A percentile compares a stretch with the other conserved stretches of the same genome.
Evolutionary conservation across 257 asterid genomes (phyloP).

Genomic region (Solanum bulbocastanum): DNA sequence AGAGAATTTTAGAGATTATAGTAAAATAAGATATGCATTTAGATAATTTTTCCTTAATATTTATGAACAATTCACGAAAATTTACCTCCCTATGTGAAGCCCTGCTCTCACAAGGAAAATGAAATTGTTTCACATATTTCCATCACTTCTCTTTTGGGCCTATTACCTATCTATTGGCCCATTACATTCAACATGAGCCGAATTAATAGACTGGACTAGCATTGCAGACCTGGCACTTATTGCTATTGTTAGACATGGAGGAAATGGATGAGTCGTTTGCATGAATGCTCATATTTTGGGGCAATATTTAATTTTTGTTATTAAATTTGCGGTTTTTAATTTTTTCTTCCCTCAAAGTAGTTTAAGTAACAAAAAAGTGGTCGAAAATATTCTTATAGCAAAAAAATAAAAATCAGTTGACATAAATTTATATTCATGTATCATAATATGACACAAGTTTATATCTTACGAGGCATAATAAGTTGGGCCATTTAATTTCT

Average conservation of each 20-base stretch:
- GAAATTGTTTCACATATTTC: background rate
- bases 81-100: background rate
- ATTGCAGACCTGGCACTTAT: background rate
- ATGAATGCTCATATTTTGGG: background rate
- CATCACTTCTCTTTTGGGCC: background rate
- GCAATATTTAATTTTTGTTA: background rate
- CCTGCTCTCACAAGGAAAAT: background rate
- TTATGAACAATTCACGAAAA: background rate
- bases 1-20: too few relatives aligned
- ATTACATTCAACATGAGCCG: background rate
- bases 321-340: too few relatives aligned
- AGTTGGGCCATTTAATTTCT: background rate
- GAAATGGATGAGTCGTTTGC: background rate
- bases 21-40: background rate
- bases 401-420: background rate
- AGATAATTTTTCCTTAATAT: too few relatives aligned
- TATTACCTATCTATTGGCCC: background rate
- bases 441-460: background rate
- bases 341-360: background rate
- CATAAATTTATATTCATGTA: too few relatives aligned
- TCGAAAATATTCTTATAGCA: too few relatives aligned
- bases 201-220: background rate
- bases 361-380: background rate
- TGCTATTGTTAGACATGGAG: too few relatives aligned
- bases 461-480: too few relatives aligned